A percentile compares a stretch with the other conserved stretches of the same genome.
Evolutionary conservation across 371 early-diverging fungal species (phyloP).

Genomic region (Mortierella sp.): DNA sequence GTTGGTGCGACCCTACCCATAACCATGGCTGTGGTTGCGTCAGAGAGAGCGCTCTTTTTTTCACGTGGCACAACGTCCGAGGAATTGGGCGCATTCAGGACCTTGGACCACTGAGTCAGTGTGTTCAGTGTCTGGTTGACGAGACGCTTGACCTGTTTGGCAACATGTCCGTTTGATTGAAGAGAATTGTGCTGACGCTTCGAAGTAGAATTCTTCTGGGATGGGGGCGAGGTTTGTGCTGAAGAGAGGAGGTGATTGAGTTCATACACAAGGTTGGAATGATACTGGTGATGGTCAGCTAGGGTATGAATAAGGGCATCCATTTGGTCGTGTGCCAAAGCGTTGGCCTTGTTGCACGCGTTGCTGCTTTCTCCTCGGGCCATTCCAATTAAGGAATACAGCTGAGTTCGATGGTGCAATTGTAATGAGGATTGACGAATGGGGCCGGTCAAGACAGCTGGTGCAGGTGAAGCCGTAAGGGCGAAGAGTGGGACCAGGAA

Average conservation of each 20-base stretch:
- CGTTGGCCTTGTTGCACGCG: too few species aligned
- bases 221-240: not conserved
- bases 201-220: not conserved
- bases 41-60: not conserved
- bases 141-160: constrained; percentile 40
- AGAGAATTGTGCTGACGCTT: not conserved
- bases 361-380: too few species aligned
- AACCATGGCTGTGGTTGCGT: not conserved
- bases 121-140: constrained; percentile 37
- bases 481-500: too few species aligned
- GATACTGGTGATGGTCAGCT: constrained; percentile 24
- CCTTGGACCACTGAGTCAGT: constrained; percentile 36
- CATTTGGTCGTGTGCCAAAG: constrained; percentile 4
- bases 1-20: too few species aligned
- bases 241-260: constrained; percentile 19
- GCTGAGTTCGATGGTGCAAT: too few species aligned
- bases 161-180: not conserved
- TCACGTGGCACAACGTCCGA: constrained; percentile 10
- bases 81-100: constrained; percentile 11
- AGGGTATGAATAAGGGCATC: constrained; percentile 24
- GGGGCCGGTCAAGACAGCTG: too few species aligned
- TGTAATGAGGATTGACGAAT: too few species aligned
- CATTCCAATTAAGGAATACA: too few species aligned
- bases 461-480: too few species aligned
- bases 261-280: constrained; percentile 16